Percentiles rank a stretch among this genome's conserved stretches.
phyloP scores from a whole-genome alignment of 345 rosid species.

The Lepidium africanum region DNA sequence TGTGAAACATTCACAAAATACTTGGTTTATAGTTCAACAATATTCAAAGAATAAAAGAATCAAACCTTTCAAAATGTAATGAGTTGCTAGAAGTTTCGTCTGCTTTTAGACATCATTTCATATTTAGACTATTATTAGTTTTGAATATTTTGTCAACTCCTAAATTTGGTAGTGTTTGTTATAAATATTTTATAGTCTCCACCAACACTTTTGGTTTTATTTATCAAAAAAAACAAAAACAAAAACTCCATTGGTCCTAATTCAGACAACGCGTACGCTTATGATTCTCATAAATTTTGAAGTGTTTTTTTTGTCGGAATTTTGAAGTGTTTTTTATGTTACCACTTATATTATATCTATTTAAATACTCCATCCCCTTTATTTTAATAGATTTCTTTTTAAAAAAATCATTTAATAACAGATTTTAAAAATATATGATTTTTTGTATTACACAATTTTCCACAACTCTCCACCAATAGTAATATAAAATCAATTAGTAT shows the following conservation, averaged over 20 bases:
- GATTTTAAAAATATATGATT: too few relatives aligned
- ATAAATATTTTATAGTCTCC: not conserved
- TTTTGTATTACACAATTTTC: too few relatives aligned
- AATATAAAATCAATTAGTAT: too few relatives aligned
- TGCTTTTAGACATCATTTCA: not conserved
- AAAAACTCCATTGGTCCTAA: not conserved
- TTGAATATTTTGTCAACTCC: conserved; percentile 3
- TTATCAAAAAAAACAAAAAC: too few relatives aligned
- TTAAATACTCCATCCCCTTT: too few relatives aligned
- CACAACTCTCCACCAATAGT: too few relatives aligned
- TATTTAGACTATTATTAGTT: not conserved
- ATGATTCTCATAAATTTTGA: not conserved
- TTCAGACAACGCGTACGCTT: not conserved
- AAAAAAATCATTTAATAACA: too few relatives aligned
- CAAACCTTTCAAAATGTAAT: not conserved
- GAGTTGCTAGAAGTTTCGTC: not conserved
- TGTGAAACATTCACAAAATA: too few relatives aligned
- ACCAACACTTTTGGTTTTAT: not conserved
- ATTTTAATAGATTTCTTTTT: too few relatives aligned
- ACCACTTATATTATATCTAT: too few relatives aligned
- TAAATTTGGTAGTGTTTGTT: not conserved
- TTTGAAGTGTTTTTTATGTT: not conserved
- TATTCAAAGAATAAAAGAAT: not conserved
- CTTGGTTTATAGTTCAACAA: too few relatives aligned
- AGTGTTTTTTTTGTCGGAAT: not conserved